Conservation (phyloP, 2,329 filamentous ascomycete species). For the Dothideomycetes sp. region DNA sequence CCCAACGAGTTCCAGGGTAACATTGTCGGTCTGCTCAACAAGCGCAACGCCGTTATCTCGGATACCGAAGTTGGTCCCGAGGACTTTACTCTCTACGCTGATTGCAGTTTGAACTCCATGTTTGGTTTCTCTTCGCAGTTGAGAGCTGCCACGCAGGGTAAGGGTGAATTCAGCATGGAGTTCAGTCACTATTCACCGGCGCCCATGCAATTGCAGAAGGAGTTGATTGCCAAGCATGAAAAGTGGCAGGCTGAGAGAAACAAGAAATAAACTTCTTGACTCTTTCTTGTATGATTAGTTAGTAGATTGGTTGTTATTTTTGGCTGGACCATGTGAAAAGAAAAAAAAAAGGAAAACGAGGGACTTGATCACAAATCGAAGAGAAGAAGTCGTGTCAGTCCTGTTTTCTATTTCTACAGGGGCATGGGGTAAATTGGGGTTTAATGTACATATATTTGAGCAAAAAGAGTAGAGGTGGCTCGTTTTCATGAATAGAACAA, state of each 20-base stretch:
- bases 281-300: not conserved
- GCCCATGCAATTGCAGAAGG: conserved; percentile 78
- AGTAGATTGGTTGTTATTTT: not conserved
- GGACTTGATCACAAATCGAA: too few relatives aligned
- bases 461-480: not conserved
- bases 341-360: too few relatives aligned
- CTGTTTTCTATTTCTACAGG: not conserved
- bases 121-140: conserved; percentile 92
- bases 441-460: not conserved
- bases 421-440: not conserved
- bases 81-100: conserved; percentile 85
- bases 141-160: conserved; percentile 88
- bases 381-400: not conserved
- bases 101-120: conserved; percentile 94
- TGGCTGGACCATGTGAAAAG: not conserved
- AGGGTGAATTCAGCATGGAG: conserved; percentile 98
- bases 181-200: conserved; percentile 92
- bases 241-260: conserved; percentile 57
- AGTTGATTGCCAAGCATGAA: conserved; percentile 58
- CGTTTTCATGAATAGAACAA: not conserved
- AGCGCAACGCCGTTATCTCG: conserved; percentile 87
- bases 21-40: conserved; percentile 90
- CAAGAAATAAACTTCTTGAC: conserved; percentile 40
- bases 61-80: conserved; percentile 91
- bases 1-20: conserved; percentile 97